phyloP scores from a whole-genome alignment of 2,329 filamentous ascomycete genomes.

The Penicillium sp. region DNA sequence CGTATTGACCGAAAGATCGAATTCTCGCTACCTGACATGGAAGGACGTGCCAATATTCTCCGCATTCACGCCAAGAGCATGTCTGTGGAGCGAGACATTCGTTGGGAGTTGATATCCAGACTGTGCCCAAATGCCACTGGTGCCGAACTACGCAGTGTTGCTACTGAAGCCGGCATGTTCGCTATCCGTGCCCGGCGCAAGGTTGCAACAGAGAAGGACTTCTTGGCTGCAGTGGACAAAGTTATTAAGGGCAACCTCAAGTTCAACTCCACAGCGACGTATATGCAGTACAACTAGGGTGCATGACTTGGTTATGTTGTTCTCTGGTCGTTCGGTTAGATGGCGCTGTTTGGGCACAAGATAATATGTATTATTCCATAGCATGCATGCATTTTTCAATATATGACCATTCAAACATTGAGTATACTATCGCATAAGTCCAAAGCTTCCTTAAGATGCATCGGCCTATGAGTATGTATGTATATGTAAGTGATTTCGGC shows the following conservation, averaged over 20 bases:
- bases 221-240: conserved; percentile 96
- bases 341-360: conserved; percentile 24
- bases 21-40: conserved; percentile 94
- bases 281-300: conserved; percentile 96
- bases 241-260: conserved; percentile 99
- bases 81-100: conserved; percentile 97
- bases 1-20: conserved; percentile 99
- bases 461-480: too few species aligned
- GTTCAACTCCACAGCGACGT: conserved; percentile 97
- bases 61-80: conserved; percentile 99
- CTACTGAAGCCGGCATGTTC: conserved; percentile 98
- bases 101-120: conserved; percentile 97
- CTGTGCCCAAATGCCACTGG: conserved; percentile 96
- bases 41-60: conserved; percentile 94
- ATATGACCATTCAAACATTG: too few species aligned
- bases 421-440: too few species aligned
- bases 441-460: too few species aligned
- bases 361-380: conserved; percentile 29
- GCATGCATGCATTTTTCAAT: conserved; percentile 9
- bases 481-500: conserved; percentile 1
- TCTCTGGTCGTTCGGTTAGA: conserved; percentile 22
- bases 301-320: conserved; percentile 15
- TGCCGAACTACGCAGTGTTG: conserved; percentile 92
- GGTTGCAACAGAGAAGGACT: conserved; percentile 98
- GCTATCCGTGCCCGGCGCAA: conserved; percentile 91